These are phyloP conservation scores for Prototheca wickerhamii DNA, from an alignment of 163 green algal genomes.

Conservation along the genomic window DNA sequence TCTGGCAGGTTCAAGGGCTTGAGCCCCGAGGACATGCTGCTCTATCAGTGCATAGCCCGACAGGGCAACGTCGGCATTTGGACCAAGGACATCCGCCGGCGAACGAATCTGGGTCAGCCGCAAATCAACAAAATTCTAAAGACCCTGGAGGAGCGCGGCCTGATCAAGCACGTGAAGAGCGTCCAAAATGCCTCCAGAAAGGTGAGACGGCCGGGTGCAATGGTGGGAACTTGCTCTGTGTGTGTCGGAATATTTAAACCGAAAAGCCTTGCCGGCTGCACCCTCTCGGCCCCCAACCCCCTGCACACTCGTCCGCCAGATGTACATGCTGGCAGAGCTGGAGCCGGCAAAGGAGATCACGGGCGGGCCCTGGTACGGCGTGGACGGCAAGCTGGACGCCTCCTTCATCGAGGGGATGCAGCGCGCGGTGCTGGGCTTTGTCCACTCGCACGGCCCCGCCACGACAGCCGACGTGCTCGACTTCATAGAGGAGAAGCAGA, in stretches of 20 bases:
- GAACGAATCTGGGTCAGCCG: constrained; percentile 73
- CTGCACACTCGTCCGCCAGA: constrained; percentile 12
- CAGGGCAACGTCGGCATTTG: constrained; percentile 60
- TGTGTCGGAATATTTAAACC: neutral
- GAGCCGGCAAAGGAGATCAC: constrained; percentile 85
- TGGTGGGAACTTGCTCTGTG: neutral
- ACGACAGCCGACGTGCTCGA: constrained; percentile 52
- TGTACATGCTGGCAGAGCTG: constrained; percentile 89
- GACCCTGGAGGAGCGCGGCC: constrained; percentile 55
- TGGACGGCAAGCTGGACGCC: constrained; percentile 13
- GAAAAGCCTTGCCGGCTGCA: too few species aligned
- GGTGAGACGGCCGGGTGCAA: constrained; percentile 10
- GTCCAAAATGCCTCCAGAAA: constrained; percentile 65
- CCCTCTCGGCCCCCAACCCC: too few species aligned
- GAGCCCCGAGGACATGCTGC: constrained; percentile 12
- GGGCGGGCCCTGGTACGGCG: constrained; percentile 82
- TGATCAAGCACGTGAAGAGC: constrained; percentile 91
- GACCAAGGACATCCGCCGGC: constrained; percentile 79
- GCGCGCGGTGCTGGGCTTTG: constrained; percentile 6
- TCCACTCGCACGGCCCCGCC: constrained; percentile 24
- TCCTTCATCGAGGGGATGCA: constrained; percentile 13
- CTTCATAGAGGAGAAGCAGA: constrained; percentile 51
- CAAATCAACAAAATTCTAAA: constrained; percentile 89
- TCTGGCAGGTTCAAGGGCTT: too few species aligned
- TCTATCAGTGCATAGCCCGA: constrained; percentile 16